Evolutionary conservation across 495 filamentous ascomycete species (phyloP), one percentile per base, ranked within the genome.

Genomic region (Tuber aestivum): DNA sequence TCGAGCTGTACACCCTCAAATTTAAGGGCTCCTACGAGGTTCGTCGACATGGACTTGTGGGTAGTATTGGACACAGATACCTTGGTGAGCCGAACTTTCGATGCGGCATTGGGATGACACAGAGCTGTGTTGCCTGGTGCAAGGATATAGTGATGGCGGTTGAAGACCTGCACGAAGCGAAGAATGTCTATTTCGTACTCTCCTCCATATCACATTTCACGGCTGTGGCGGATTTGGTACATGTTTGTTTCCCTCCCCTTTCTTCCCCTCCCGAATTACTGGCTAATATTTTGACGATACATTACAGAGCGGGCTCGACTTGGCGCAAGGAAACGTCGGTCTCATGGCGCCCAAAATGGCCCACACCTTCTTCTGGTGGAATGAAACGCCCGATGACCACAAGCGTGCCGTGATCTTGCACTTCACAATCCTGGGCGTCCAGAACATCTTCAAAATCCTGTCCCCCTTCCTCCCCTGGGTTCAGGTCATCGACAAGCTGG

Each of bases 271-370:
- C 21, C 32, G 5, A 35, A 32, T 32, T 12, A 65, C 32, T 35
- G 14, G 14, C 5, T 27, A 18, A 18, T 65, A 65, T 65, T n/a
- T n/a, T 65, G 20, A 65, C 12, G 56, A 32, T 65, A 35, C 27
- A 7, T 65, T 32, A 10, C 12, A 81, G 80, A 71, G 72, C 27
- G 79, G 72, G 0, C 73, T 82, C 18, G 70, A 32, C 27, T 69
- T 70, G n/a, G 80, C 79, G 0, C 80, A 82, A 73, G 71, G 72
- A 41, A 82, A 82, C 68, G 70, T 82, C 4, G 76, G 76, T 2
- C 41, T 78, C 35, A 82, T 82, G 80, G 79, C 76, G 10, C 77
- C 74, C 6, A 79, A 82, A 42, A 82, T 82, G 80, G 72, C 80
- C 4, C 75, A 78, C 61, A 74, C 75, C 6, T 77, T 77, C 72